Percentiles rank a stretch among this genome's conserved stretches.
Evolutionary conservation across 495 filamentous ascomycete genomes (phyloP).

Genomic region (Glonium stellatum): DNA sequence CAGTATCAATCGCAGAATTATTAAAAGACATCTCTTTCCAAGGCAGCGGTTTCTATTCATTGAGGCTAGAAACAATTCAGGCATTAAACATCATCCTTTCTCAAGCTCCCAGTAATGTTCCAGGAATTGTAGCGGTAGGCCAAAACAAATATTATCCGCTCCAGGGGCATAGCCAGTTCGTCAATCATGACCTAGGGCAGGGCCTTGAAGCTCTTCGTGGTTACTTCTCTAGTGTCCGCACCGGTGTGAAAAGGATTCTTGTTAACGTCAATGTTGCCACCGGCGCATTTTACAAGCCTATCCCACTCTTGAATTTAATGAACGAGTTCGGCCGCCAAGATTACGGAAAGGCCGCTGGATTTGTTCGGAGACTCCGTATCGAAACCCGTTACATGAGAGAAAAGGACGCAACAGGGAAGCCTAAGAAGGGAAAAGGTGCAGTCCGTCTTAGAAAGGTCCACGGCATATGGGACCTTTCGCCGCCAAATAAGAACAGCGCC

Average conservation of each 20-base stretch:
- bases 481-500: background rate
- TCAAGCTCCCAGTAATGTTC: conserved; percentile 33
- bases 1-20: conserved; percentile 23
- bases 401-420: conserved; percentile 10
- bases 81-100: conserved; percentile 49
- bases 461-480: conserved; percentile 6
- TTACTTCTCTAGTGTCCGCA: conserved; percentile 44
- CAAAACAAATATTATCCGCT: conserved; percentile 32
- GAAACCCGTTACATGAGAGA: conserved; percentile 26
- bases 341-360: conserved; percentile 3
- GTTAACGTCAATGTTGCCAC: conserved; percentile 46
- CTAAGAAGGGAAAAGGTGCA: conserved; percentile 9
- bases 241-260: conserved; percentile 36
- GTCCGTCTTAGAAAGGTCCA: conserved; percentile 17
- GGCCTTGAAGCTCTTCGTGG: conserved; percentile 44
- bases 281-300: conserved; percentile 39
- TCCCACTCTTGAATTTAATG: conserved; percentile 29
- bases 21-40: conserved; percentile 34
- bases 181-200: conserved; percentile 25
- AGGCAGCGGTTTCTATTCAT: conserved; percentile 12
- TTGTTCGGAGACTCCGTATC: conserved; percentile 27
- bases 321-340: conserved; percentile 12
- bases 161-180: conserved; percentile 12
- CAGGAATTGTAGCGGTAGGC: conserved; percentile 34
- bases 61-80: conserved; percentile 36